phyloP scores from a whole-genome alignment of 176 grass and related monocot species.

The Oryza brachyantha region DNA sequence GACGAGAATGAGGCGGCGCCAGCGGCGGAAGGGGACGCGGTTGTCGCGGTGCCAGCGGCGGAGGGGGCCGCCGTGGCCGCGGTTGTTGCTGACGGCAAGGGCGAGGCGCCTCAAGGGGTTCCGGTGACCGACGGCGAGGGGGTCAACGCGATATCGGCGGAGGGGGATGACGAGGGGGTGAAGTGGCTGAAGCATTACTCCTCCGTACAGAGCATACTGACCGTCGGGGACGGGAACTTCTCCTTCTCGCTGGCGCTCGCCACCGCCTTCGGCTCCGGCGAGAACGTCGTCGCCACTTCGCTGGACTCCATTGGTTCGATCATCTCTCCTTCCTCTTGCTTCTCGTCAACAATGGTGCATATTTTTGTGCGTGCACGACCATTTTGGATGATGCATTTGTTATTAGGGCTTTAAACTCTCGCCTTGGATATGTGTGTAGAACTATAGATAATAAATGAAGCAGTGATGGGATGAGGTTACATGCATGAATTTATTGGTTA shows the following conservation, averaged over 20 bases:
- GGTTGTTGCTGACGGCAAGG: background rate
- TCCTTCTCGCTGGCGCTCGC: slow-evolving; percentile 62
- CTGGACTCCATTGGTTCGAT: slow-evolving; percentile 43
- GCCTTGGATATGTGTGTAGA: background rate
- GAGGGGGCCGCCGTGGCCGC: background rate
- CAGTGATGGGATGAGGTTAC: background rate
- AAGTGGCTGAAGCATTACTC: slow-evolving; percentile 49
- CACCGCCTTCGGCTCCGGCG: slow-evolving; percentile 50
- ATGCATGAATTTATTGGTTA: background rate
- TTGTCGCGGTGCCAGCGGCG: background rate
- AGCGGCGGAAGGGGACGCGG: no score
- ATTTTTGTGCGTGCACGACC: background rate
- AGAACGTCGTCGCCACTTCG: slow-evolving; percentile 57
- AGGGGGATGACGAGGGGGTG: slow-evolving; percentile 1
- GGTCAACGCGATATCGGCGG: background rate
- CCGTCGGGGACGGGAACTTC: slow-evolving; percentile 57
- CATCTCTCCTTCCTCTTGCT: background rate
- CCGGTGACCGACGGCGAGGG: background rate
- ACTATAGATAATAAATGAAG: background rate
- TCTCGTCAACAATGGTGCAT: background rate
- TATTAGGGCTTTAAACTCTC: background rate
- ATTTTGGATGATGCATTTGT: background rate
- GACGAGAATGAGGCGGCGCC: background rate
- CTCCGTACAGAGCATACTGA: slow-evolving; percentile 41
- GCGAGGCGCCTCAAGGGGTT: background rate